Conservation (phyloP, 2,329 filamentous ascomycete genomes). For the Orbilia quercus region DNA sequence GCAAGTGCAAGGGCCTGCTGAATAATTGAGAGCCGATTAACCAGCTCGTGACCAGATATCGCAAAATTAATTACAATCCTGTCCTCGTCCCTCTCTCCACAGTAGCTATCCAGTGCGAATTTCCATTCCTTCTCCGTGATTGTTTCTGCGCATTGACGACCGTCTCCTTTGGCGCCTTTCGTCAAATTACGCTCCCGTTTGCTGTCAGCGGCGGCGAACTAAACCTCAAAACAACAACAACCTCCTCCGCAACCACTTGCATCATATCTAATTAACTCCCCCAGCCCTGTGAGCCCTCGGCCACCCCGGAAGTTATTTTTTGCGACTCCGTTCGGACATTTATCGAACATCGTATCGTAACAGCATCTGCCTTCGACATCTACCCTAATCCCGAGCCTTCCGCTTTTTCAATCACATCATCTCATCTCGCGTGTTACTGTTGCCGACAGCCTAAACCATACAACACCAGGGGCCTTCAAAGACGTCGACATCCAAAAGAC, state of each 20-base stretch:
- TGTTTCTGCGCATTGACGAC: slow-evolving; percentile 21
- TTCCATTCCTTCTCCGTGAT: slow-evolving; percentile 18
- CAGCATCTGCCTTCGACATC: slow-evolving; percentile 1
- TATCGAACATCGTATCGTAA: background rate
- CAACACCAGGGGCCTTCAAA: background rate
- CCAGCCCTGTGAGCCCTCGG: slow-evolving; percentile 3
- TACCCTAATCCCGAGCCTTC: slow-evolving; percentile 16
- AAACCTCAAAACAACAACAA: slow-evolving; percentile 42
- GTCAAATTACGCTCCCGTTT: slow-evolving; percentile 18
- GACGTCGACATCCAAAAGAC: background rate
- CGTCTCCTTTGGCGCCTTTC: slow-evolving; percentile 14
- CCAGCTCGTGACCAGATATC: slow-evolving; percentile 28
- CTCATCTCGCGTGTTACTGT: slow-evolving; percentile 22
- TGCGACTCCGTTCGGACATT: background rate
- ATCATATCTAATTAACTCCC: slow-evolving; percentile 27
- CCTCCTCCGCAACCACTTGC: slow-evolving; percentile 19
- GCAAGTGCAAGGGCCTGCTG: slow-evolving; percentile 25
- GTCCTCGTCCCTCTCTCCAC: background rate
- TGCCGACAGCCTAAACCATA: slow-evolving; percentile 2
- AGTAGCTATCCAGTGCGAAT: background rate
- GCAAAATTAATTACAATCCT: slow-evolving; percentile 19
- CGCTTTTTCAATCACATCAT: slow-evolving; percentile 14
- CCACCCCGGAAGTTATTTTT: slow-evolving; percentile 14
- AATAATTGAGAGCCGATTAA: slow-evolving; percentile 20
- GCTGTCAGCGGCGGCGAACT: slow-evolving; percentile 9